Conservation (phyloP, 31 red algal species). For the Endocladia muricata region DNA sequence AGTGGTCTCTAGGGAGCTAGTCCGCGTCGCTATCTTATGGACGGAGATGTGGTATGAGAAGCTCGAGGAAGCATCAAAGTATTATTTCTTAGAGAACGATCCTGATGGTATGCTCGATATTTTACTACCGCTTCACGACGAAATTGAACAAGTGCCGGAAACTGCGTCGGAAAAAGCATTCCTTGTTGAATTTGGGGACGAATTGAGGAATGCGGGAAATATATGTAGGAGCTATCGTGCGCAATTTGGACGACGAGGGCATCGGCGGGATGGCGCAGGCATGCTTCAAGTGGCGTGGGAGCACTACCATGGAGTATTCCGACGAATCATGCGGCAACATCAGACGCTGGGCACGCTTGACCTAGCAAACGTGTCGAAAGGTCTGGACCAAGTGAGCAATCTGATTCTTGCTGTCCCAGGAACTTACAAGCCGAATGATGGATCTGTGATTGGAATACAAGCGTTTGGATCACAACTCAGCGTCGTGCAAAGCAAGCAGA, state of each 20-base stretch:
- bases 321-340: constrained; percentile 73
- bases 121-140: constrained; percentile 82
- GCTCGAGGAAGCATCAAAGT: constrained; percentile 91
- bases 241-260: constrained; percentile 17
- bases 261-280: background rate
- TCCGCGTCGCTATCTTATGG: constrained; percentile 92
- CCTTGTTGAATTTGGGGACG: constrained; percentile 76
- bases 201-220: constrained; percentile 76
- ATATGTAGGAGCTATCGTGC: constrained; percentile 66
- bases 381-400: constrained; percentile 52
- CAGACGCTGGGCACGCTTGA: constrained; percentile 59
- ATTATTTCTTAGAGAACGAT: constrained; percentile 89
- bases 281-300: constrained; percentile 87
- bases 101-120: constrained; percentile 85
- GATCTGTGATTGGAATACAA: constrained; percentile 63
- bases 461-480: constrained; percentile 63
- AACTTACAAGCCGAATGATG: constrained; percentile 69
- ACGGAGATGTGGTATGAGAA: constrained; percentile 95
- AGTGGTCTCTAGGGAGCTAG: constrained; percentile 82
- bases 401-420: constrained; percentile 88
- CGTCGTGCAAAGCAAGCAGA: constrained; percentile 90
- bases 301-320: constrained; percentile 77
- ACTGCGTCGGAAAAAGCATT: constrained; percentile 79
- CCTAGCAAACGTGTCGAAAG: constrained; percentile 73
- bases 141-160: constrained; percentile 81